Percentiles rank a stretch among this genome's conserved stretches.
Evolutionary conservation across 2,329 filamentous ascomycete genomes (phyloP).

Genomic region (Hyphodiscus sp.): DNA sequence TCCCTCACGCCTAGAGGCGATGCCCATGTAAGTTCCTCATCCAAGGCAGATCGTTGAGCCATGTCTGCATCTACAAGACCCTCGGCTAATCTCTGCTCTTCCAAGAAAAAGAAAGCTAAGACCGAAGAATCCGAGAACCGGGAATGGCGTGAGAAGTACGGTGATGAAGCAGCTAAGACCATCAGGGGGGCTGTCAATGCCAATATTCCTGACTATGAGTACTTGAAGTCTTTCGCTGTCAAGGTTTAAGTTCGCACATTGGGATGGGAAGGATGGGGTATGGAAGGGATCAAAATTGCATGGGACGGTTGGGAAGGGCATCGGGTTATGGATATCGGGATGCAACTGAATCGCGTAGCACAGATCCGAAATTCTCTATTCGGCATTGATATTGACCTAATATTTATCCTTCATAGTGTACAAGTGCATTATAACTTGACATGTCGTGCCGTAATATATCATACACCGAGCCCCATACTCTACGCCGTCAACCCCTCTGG

Average conservation of each 20-base stretch:
- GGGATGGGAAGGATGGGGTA: neutral
- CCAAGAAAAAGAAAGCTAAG: conserved; percentile 50
- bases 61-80: too few species aligned
- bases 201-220: conserved; percentile 71
- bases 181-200: conserved; percentile 67
- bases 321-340: neutral
- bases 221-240: conserved; percentile 71
- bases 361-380: neutral
- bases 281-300: too few species aligned
- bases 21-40: conserved; percentile 45
- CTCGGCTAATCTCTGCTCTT: conserved; percentile 6
- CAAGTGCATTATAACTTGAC: neutral
- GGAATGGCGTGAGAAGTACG: conserved; percentile 71
- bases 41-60: too few species aligned
- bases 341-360: neutral
- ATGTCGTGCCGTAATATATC: neutral
- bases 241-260: conserved; percentile 37
- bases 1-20: conserved; percentile 65
- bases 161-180: conserved; percentile 60
- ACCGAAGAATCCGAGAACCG: conserved; percentile 60
- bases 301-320: too few species aligned
- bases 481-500: neutral
- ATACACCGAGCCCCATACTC: neutral
- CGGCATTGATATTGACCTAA: neutral
- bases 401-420: neutral